Conservation (phyloP, 1,284 basidiomycete genomes). For the Austroboletus niveus region DNA sequence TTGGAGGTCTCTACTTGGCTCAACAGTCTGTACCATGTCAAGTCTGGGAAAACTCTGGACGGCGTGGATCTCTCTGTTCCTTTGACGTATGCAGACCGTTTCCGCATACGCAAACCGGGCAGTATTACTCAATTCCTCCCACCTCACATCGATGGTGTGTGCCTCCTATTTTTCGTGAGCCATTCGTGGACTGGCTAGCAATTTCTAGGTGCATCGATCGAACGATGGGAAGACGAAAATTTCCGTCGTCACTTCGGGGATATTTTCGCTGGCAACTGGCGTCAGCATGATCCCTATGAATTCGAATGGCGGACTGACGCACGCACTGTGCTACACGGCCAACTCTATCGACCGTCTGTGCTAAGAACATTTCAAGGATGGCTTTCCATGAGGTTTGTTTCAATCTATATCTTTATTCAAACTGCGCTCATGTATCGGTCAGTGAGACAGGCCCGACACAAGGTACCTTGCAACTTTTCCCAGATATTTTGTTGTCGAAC, state of each 20-base stretch:
- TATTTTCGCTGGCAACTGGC: constrained; percentile 71
- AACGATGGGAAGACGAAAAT: constrained; percentile 79
- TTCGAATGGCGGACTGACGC: constrained; percentile 60
- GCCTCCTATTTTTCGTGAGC: not conserved
- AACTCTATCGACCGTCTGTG: constrained; percentile 60
- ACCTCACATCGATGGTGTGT: constrained; percentile 74
- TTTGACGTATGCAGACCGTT: constrained; percentile 78
- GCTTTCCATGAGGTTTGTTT: constrained; percentile 57
- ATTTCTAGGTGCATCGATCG: constrained; percentile 65
- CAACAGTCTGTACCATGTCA: constrained; percentile 59
- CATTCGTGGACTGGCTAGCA: not conserved
- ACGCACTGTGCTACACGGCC: constrained; percentile 57
- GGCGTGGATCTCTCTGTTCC: constrained; percentile 68
- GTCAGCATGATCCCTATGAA: constrained; percentile 68
- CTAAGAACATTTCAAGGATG: constrained; percentile 84
- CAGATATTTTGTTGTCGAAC: constrained; percentile 69
- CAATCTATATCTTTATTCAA: not conserved
- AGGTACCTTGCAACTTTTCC: constrained; percentile 80
- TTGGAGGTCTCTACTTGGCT: constrained; percentile 59
- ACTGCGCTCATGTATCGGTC: not conserved
- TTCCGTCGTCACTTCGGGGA: constrained; percentile 67
- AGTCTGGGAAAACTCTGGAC: constrained; percentile 37
- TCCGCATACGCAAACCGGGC: constrained; percentile 80
- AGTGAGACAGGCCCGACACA: constrained; percentile 72
- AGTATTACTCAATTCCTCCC: constrained; percentile 62